Percentiles rank a stretch among this genome's conserved stretches.
These are phyloP conservation scores for Solanum hybrid DNA, from an alignment of 305 asterid species.

Conservation along the genomic window DNA sequence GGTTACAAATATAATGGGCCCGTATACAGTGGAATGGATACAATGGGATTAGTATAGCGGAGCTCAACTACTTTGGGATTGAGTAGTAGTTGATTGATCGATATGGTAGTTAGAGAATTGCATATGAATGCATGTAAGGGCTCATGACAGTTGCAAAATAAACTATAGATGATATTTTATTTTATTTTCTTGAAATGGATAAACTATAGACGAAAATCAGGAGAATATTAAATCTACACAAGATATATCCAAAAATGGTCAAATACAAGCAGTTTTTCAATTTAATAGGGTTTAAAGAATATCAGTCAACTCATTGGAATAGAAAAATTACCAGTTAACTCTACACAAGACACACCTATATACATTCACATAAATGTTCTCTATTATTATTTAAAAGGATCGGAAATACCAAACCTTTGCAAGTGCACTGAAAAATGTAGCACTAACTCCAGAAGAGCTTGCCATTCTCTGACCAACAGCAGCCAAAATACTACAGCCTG, in stretches of 20 bases:
- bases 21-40: not conserved
- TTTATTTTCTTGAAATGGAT: not conserved
- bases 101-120: not conserved
- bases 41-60: not conserved
- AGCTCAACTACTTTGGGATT: not conserved
- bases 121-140: not conserved
- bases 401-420: slow-evolving; percentile 59
- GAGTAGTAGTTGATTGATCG: not conserved
- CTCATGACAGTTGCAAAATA: not conserved
- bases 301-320: not conserved
- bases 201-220: not conserved
- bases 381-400: not conserved
- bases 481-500: slow-evolving; percentile 92
- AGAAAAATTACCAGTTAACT: not conserved
- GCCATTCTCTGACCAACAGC: slow-evolving; percentile 99
- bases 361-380: not conserved
- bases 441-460: slow-evolving; percentile 98
- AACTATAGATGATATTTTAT: not conserved
- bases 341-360: not conserved
- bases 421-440: slow-evolving; percentile 90
- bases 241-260: not conserved
- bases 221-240: not conserved
- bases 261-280: not conserved
- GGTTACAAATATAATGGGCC: not conserved
- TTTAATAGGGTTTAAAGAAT: not conserved